Base-by-base conservation (phyloP, 2,329 filamentous ascomycete species). In the Cordyceps militaris region DNA sequence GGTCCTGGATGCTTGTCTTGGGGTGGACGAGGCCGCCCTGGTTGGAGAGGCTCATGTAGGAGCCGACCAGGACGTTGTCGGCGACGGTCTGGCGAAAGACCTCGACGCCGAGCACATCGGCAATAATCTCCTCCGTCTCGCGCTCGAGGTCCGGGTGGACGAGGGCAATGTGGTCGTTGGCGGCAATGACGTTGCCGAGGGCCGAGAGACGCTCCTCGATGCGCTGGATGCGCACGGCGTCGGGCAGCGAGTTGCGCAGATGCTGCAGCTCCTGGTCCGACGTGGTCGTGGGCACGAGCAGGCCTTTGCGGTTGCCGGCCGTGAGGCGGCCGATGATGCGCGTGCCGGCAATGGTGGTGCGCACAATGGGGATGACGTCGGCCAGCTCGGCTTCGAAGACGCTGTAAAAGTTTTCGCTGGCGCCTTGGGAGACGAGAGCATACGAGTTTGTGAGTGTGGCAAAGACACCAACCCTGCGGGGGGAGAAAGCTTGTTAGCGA, bases 391-490 rank as follows among this genome's bases (percentile, higher is more conserved):
- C 87, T 81, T 99, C 94, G 78, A 99, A 97, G 72, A 97, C 84
- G 79, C 90, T 92, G 85, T 97, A 97, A 76, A 99, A 99, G 83
- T 97, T 97, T 81, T 97, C 92, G 70, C 91, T 96, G 67, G 90
- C 92, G 70, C 94, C 94, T 64, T 96, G 85, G 63, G 93, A 92
- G 66, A 97, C 91, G 67, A 99, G 82, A 66, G 92, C 91, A 76
- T 96, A 99, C 60, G 91, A 93, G 77, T 99, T 99, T 66, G 94
- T 99, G 71, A 99, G 88, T 61, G 91, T 96, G 61, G 92, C 78
- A 76, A 99, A 99, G 71, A 97, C 94, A 73, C 94, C 94, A 71
- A 99, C 89, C 78, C 92, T 97, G 69, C 47, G 47, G 6, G 32
- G 55, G 30, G 38, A 26, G 16, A 2, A 28, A 30, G n/a, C 16